Evolutionary conservation across 2,329 filamentous ascomycete species (phyloP).

Genomic region (Capronia americana): DNA sequence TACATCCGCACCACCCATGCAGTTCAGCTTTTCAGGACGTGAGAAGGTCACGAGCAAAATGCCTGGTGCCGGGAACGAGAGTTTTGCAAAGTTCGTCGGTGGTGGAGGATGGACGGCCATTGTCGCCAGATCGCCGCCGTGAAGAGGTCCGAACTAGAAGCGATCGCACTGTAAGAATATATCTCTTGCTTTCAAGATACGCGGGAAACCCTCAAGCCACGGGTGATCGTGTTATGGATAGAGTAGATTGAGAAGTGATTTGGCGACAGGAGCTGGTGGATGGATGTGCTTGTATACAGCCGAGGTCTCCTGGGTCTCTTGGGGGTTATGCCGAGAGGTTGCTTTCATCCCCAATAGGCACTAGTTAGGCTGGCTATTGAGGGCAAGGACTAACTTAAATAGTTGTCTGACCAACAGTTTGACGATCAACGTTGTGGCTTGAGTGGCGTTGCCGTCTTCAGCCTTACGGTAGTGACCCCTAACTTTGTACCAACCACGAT

Average conservation of each 20-base stretch:
- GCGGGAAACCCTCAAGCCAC: not conserved
- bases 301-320: not conserved
- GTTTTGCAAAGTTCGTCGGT: not conserved
- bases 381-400: not conserved
- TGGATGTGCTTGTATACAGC: not conserved
- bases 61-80: constrained; percentile 52
- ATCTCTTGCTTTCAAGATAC: not conserved
- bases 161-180: not conserved
- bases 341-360: no score
- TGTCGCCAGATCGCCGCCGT: not conserved
- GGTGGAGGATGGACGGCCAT: not conserved
- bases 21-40: constrained; percentile 52
- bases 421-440: not conserved
- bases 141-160: not conserved
- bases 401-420: not conserved
- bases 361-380: no score
- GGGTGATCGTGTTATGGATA: not conserved
- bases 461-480: not conserved
- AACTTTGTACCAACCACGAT: not conserved
- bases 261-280: not conserved
- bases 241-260: not conserved
- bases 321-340: not conserved
- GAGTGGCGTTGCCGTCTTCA: not conserved
- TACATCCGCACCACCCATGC: constrained; percentile 49
- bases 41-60: constrained; percentile 56